phyloP scores from a whole-genome alignment of 1,284 basidiomycete genomes.

The Malassezia sympodialis region DNA sequence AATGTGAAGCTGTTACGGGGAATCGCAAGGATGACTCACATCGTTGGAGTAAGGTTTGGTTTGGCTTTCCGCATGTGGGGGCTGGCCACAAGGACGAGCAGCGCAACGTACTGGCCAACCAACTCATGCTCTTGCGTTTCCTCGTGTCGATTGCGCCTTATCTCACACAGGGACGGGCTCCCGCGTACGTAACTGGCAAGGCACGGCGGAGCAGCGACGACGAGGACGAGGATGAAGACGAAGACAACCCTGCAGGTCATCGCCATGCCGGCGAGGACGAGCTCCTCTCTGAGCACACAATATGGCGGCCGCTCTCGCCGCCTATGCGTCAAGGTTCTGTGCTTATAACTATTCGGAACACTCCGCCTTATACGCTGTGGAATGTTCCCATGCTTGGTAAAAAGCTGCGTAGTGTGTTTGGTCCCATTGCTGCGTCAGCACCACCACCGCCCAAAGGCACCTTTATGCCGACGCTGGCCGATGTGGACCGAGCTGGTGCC shows the following conservation, averaged over 20 bases:
- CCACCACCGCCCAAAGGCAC: constrained; percentile 30
- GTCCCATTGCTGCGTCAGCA: constrained; percentile 51
- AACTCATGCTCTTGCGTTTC: constrained; percentile 74
- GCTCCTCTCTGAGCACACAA: constrained; percentile 39
- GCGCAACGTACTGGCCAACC: constrained; percentile 84
- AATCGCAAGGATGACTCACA: constrained; percentile 2
- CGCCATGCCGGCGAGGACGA: constrained; percentile 26
- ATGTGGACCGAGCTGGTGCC: constrained; percentile 56
- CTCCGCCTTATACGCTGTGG: constrained; percentile 80
- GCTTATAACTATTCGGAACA: constrained; percentile 79
- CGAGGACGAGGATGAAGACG: constrained; percentile 21
- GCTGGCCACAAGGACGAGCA: constrained; percentile 89
- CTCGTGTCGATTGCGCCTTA: constrained; percentile 63
- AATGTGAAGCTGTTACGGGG: constrained; percentile 50
- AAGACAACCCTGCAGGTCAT: constrained; percentile 15
- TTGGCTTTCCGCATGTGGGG: constrained; percentile 97
- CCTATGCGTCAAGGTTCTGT: constrained; percentile 54
- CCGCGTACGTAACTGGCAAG: constrained; percentile 23
- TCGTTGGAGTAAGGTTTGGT: constrained; percentile 70
- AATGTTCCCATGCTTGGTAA: constrained; percentile 48
- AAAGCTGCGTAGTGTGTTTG: constrained; percentile 51
- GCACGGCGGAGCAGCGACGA: constrained; percentile 23
- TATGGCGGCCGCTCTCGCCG: constrained; percentile 50
- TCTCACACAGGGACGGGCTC: constrained; percentile 51
- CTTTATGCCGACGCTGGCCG: constrained; percentile 24